These are phyloP conservation scores for Hypoxylon intermedium DNA, from an alignment of 495 filamentous ascomycete genomes.

Conservation along the genomic window DNA sequence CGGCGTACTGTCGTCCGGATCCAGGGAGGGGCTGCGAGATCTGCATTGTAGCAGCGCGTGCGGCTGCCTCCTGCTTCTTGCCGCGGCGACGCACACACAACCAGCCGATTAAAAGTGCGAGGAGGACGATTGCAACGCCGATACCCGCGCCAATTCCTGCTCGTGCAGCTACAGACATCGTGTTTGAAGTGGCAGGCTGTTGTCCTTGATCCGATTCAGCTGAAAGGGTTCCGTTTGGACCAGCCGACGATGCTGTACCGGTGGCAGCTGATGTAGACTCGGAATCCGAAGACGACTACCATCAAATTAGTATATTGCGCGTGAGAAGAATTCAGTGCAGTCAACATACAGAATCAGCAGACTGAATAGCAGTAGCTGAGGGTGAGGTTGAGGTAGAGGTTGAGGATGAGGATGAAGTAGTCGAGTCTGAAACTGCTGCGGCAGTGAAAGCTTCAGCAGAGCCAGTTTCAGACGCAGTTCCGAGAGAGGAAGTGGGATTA, in stretches of 20 bases:
- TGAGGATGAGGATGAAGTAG: slow-evolving; percentile 11
- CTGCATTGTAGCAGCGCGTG: slow-evolving; percentile 39
- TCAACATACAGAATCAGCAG: slow-evolving; percentile 15
- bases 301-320: slow-evolving; percentile 6
- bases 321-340: not conserved
- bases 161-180: slow-evolving; percentile 46
- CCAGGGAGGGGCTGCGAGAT: slow-evolving; percentile 54
- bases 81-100: slow-evolving; percentile 44
- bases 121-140: slow-evolving; percentile 42
- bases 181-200: slow-evolving; percentile 1
- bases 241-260: slow-evolving; percentile 4
- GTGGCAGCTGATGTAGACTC: not conserved
- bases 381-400: too few relatives aligned
- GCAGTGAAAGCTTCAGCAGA: slow-evolving; percentile 21
- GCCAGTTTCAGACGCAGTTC: slow-evolving; percentile 8
- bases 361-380: not conserved
- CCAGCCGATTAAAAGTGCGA: slow-evolving; percentile 39
- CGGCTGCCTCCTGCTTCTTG: slow-evolving; percentile 19
- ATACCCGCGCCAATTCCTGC: slow-evolving; percentile 54
- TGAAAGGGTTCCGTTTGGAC: slow-evolving; percentile 20
- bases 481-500: slow-evolving; percentile 11
- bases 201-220: too few relatives aligned
- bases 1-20: slow-evolving; percentile 45
- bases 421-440: not conserved
- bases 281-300: slow-evolving; percentile 6